phyloP scores from a whole-genome alignment of 2,329 filamentous ascomycete species.

The Macrophomina pseudophaseolina region DNA sequence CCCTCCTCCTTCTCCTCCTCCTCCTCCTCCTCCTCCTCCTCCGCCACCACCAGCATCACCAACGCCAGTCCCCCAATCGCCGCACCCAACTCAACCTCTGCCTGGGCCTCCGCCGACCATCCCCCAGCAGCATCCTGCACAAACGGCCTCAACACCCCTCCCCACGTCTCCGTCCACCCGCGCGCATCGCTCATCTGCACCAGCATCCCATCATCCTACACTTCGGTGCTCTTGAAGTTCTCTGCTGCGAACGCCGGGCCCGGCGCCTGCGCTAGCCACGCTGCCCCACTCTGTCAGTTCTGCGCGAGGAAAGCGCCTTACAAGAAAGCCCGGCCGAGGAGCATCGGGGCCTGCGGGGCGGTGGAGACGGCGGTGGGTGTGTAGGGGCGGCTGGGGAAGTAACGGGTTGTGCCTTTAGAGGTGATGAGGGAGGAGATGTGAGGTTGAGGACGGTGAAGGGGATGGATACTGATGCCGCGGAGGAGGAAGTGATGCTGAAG shows the following conservation, averaged over 20 bases:
- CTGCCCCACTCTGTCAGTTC: background rate
- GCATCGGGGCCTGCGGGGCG: background rate
- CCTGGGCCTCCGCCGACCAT: background rate
- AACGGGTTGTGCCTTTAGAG: slow-evolving; percentile 38
- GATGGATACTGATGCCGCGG: slow-evolving; percentile 48
- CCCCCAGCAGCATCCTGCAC: too few species aligned
- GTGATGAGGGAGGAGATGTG: slow-evolving; percentile 48
- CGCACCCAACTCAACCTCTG: background rate
- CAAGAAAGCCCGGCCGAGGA: slow-evolving; percentile 54
- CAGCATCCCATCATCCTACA: background rate
- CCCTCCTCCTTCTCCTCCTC: too few species aligned
- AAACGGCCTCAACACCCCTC: background rate
- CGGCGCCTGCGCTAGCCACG: slow-evolving; percentile 12
- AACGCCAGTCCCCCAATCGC: background rate
- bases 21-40: too few species aligned
- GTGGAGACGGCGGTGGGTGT: slow-evolving; percentile 22
- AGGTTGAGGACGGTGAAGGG: slow-evolving; percentile 45
- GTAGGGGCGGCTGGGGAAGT: slow-evolving; percentile 50
- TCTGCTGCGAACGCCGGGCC: background rate
- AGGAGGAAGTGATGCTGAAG: slow-evolving; percentile 37
- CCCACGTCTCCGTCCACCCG: background rate
- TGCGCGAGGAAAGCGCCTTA: slow-evolving; percentile 53
- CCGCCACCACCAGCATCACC: background rate
- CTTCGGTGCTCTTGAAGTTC: background rate
- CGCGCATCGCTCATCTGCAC: background rate